phyloP scores from a whole-genome alignment of 768 basidiomycete species.

The Cystobasidiopsis lactophilus region DNA sequence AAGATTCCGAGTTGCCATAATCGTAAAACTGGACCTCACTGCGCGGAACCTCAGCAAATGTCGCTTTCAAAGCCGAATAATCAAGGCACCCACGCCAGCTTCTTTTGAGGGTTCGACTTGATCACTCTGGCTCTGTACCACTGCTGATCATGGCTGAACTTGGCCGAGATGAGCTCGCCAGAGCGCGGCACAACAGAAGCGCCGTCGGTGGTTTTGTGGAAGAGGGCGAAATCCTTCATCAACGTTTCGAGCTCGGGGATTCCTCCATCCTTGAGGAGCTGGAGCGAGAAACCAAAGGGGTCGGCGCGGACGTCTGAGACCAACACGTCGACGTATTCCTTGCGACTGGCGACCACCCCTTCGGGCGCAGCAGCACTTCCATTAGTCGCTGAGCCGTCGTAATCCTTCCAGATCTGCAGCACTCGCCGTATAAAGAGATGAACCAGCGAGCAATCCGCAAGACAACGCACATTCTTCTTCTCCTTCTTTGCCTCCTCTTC shows the following conservation, averaged over 20 bases:
- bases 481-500: conserved; percentile 72
- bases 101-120: conserved; percentile 63
- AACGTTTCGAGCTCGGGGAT: conserved; percentile 78
- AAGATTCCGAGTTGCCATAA: conserved; percentile 80
- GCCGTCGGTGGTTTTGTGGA: conserved; percentile 45
- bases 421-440: not conserved
- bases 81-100: conserved; percentile 77
- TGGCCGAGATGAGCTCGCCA: conserved; percentile 80
- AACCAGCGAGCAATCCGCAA: too few relatives aligned
- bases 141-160: conserved; percentile 60
- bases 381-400: conserved; percentile 39
- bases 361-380: not conserved
- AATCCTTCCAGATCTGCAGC: conserved; percentile 61
- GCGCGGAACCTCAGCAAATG: not conserved
- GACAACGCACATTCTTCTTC: conserved; percentile 43
- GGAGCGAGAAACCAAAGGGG: conserved; percentile 64
- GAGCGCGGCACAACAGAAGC: conserved; percentile 46
- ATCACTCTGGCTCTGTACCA: conserved; percentile 95
- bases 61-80: not conserved
- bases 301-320: conserved; percentile 68
- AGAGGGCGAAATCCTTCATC: conserved; percentile 76
- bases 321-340: conserved; percentile 80
- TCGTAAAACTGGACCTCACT: conserved; percentile 25
- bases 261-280: conserved; percentile 75
- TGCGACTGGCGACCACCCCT: conserved; percentile 26